Base-by-base conservation (phyloP, 129 eudicot genomes). In the Rutidosis leptorrhynchoides region DNA sequence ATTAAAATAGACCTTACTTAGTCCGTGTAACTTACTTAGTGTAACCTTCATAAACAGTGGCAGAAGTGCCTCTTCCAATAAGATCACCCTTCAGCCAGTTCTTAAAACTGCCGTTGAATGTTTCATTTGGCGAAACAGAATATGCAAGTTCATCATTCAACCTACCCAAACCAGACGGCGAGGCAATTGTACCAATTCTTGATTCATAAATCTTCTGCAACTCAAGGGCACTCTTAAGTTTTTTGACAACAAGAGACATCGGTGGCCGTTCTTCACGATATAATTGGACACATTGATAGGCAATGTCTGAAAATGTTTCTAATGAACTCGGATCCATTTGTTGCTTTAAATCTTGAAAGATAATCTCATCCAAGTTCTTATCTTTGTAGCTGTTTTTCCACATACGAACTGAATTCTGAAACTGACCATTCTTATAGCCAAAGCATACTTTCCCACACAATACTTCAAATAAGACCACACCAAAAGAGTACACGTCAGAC, bases 101-200 rank as follows among this genome's bases (percentile, higher is more conserved):
- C 66, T 68, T 74, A 45, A 77, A 69, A 33, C 65, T 68, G 17
- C 45, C 53, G 23, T 69, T 69, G 35, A 55, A 72, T 12, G 64
- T 58, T 60, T 79, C 82, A 70, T 35, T 67, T 15, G 90, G 80
- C 37, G 82, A 81, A 70, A 77, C 30, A 27, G 72, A 57, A 66
- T 67, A 58, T 15, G 62, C 48, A 67, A 29, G 53, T 21, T n/a
- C 55, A 49, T 49, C 24, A 19, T 20, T 49, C 12, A 7, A 49
- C 55, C 55, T 17, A 17, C 23, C 24, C 10, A 84, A 78, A 74
- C 68, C 57, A 57, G 78, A 58, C 40, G 74, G 82, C 51, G 81
- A 59, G 46, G 43, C 71, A 19, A 37, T 26, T 23, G 46, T 45
- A 62, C 45, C 71, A 22, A 24, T 52, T 33, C 67, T 60, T 11